These are phyloP conservation scores for Kodamaea sp. DNA, from an alignment of 1,139 yeast species.

Conservation along the genomic window DNA sequence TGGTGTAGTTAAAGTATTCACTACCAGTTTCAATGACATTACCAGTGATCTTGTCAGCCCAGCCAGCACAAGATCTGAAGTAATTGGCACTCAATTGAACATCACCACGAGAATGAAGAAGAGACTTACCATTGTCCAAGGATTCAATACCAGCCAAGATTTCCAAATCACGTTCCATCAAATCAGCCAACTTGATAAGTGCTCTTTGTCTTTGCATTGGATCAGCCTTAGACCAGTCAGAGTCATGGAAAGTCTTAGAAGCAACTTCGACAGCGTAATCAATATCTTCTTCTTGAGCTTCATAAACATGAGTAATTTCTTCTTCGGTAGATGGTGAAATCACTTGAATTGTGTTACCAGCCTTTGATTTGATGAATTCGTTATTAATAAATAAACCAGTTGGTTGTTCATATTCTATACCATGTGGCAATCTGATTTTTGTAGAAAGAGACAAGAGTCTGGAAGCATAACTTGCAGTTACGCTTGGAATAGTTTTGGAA, in stretches of 20 bases:
- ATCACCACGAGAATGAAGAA: slow-evolving; percentile 16
- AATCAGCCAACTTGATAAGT: slow-evolving; percentile 17
- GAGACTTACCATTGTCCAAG: slow-evolving; percentile 20
- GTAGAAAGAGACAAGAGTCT: slow-evolving; percentile 40
- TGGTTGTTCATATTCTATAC: slow-evolving; percentile 39
- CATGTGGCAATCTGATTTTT: slow-evolving; percentile 58
- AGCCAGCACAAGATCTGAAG: slow-evolving; percentile 26
- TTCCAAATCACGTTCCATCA: slow-evolving; percentile 17
- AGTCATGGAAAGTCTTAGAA: slow-evolving; percentile 14
- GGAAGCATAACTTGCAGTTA: slow-evolving; percentile 4
- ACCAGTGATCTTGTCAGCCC: slow-evolving; percentile 27
- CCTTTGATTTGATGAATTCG: slow-evolving; percentile 16
- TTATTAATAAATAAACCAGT: slow-evolving; percentile 21
- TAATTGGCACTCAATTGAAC: slow-evolving; percentile 16
- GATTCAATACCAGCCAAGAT: slow-evolving; percentile 18
- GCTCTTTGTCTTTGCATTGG: slow-evolving; percentile 11
- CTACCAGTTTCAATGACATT: slow-evolving; percentile 21
- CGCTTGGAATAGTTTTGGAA: slow-evolving; percentile 5
- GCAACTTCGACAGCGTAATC: slow-evolving; percentile 19
- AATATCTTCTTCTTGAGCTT: slow-evolving; percentile 16
- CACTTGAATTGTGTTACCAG: slow-evolving; percentile 14
- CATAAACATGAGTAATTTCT: slow-evolving; percentile 16
- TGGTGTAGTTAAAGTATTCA: slow-evolving; percentile 25
- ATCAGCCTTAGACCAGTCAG: slow-evolving; percentile 40
- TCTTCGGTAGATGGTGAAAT: slow-evolving; percentile 19